Evolutionary conservation across 73 alveolate genomes (phyloP).

Genomic region (Paramecium octaurelia): DNA sequence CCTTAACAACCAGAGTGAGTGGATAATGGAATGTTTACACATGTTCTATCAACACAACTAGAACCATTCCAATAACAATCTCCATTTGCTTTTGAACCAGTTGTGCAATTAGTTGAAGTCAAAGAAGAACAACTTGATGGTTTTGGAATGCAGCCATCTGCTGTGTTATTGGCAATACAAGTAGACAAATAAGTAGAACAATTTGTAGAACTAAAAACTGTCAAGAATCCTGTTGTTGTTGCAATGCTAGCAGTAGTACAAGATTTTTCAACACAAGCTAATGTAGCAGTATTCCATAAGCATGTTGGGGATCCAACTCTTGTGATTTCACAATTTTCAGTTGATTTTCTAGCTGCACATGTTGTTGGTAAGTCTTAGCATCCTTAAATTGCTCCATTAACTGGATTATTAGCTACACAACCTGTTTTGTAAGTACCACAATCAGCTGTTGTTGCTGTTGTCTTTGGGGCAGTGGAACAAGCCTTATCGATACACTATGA

Average conservation of each 20-base stretch:
- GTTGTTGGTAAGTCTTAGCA: not conserved
- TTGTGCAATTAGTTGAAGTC: no score
- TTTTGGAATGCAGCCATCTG: not conserved
- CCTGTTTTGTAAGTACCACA: not conserved
- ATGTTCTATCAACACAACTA: not conserved
- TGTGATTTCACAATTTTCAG: not conserved
- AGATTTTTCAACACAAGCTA: not conserved
- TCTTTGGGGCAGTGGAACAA: not conserved
- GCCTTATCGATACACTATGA: not conserved
- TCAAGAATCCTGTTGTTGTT: not conserved
- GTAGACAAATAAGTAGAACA: no score
- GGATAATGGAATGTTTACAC: not conserved
- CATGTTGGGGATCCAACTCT: not conserved
- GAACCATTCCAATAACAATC: constrained; percentile 1
- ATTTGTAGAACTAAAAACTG: no score
- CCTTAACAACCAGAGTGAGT: not conserved
- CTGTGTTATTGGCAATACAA: not conserved
- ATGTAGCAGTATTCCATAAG: not conserved
- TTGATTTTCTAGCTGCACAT: not conserved
- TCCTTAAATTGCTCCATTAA: not conserved
- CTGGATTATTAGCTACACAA: not conserved
- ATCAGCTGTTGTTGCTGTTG: not conserved
- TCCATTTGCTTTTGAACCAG: not conserved
- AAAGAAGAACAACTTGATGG: no score
- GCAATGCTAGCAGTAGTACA: not conserved